phyloP scores from a whole-genome alignment of 805 yeast genomes.

The Kodamaea laetipori region DNA sequence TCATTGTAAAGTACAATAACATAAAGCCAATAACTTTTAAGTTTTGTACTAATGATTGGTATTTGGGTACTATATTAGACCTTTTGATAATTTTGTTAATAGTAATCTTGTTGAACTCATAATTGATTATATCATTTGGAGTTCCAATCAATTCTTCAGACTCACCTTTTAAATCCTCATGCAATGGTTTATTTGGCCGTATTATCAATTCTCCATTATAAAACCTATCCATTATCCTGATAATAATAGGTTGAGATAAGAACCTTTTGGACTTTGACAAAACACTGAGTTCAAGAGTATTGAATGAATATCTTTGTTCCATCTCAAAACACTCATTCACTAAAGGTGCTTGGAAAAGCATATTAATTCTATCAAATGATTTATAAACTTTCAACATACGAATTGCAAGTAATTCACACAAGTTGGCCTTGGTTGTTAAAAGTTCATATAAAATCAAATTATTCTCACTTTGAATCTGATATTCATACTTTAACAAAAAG shows the following conservation, averaged over 20 bases:
- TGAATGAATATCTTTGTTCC: slow-evolving; percentile 30
- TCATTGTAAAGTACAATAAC: slow-evolving; percentile 32
- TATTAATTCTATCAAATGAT: slow-evolving; percentile 44
- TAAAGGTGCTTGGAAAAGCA: slow-evolving; percentile 50
- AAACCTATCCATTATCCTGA: slow-evolving; percentile 47
- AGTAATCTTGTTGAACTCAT: slow-evolving; percentile 34
- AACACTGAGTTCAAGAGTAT: slow-evolving; percentile 52
- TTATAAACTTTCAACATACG: slow-evolving; percentile 50
- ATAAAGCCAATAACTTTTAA: slow-evolving; percentile 34
- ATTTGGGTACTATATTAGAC: slow-evolving; percentile 41
- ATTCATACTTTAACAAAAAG: slow-evolving; percentile 40
- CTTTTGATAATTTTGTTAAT: slow-evolving; percentile 33
- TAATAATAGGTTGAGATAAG: slow-evolving; percentile 53
- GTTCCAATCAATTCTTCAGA: slow-evolving; percentile 19
- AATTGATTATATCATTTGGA: slow-evolving; percentile 25
- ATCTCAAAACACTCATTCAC: slow-evolving; percentile 32
- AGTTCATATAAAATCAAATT: slow-evolving; percentile 40
- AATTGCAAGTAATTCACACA: slow-evolving; percentile 56
- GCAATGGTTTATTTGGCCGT: slow-evolving; percentile 8
- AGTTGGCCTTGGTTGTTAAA: slow-evolving; percentile 46
- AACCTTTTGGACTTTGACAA: slow-evolving; percentile 54
- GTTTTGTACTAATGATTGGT: slow-evolving; percentile 43
- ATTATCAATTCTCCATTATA: slow-evolving; percentile 53
- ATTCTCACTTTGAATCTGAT: slow-evolving; percentile 40
- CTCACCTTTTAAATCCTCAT: slow-evolving; percentile 16